Evolutionary conservation across 495 filamentous ascomycete species (phyloP).

Genomic region (Hypoxylon crocopeplum): DNA sequence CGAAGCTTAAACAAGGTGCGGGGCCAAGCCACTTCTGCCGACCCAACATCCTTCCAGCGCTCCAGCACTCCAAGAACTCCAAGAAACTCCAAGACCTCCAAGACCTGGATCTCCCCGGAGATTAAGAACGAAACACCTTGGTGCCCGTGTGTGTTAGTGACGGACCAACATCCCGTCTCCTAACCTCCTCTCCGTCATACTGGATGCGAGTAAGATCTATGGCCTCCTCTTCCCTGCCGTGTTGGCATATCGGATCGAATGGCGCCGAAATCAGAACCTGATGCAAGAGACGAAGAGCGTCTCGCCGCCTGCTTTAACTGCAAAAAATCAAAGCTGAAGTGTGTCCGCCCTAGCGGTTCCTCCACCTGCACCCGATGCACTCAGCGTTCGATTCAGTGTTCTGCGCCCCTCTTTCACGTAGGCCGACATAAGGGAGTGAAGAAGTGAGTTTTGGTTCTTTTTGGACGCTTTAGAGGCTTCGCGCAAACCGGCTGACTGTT

Average conservation of each 20-base stretch:
- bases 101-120: slow-evolving; percentile 22
- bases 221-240: slow-evolving; percentile 30
- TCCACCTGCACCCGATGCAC: slow-evolving; percentile 68
- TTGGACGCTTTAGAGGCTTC: slow-evolving; percentile 9
- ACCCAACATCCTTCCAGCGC: slow-evolving; percentile 23
- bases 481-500: slow-evolving; percentile 10
- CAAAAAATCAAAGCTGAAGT: slow-evolving; percentile 72
- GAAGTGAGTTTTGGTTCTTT: slow-evolving; percentile 63
- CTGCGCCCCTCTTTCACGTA: slow-evolving; percentile 71
- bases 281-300: slow-evolving; percentile 41
- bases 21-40: slow-evolving; percentile 35
- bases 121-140: slow-evolving; percentile 18
- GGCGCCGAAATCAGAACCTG: slow-evolving; percentile 35
- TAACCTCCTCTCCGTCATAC: slow-evolving; percentile 7
- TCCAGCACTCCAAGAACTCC: not conserved
- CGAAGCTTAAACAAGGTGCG: slow-evolving; percentile 25
- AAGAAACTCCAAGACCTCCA: not conserved
- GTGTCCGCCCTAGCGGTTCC: slow-evolving; percentile 55
- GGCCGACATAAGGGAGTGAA: slow-evolving; percentile 77
- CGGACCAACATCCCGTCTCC: slow-evolving; percentile 4
- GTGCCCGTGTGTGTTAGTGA: slow-evolving; percentile 5
- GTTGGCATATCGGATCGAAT: slow-evolving; percentile 38
- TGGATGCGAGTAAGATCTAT: slow-evolving; percentile 25
- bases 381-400: slow-evolving; percentile 63
- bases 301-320: slow-evolving; percentile 71